These are phyloP conservation scores for Massarina eburnea DNA, from an alignment of 2,329 filamentous ascomycete genomes.

Conservation along the genomic window DNA sequence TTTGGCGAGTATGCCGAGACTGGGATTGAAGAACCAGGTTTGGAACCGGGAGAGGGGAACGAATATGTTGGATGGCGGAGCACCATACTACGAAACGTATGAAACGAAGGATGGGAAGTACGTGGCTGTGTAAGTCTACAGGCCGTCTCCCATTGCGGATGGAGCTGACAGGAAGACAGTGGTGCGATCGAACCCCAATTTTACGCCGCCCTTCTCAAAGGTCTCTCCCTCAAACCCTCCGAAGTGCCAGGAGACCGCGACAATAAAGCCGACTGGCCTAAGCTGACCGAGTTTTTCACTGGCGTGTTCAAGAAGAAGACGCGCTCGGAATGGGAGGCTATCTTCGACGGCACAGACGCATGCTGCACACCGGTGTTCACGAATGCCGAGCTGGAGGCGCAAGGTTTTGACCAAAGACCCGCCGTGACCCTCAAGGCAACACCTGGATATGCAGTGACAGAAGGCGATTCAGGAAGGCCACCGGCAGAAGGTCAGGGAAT, in stretches of 20 bases:
- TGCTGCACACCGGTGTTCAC: conserved; percentile 88
- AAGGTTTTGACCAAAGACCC: conserved; percentile 69
- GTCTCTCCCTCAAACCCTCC: conserved; percentile 60
- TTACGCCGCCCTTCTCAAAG: conserved; percentile 67
- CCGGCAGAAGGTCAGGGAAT: conserved; percentile 62
- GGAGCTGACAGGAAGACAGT: conserved; percentile 19
- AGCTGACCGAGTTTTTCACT: conserved; percentile 63
- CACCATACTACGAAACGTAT: conserved; percentile 88
- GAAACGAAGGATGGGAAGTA: conserved; percentile 76
- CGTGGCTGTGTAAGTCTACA: conserved; percentile 65
- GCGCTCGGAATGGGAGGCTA: conserved; percentile 75
- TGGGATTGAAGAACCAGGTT: conserved; percentile 63
- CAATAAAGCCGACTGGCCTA: conserved; percentile 68
- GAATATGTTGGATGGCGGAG: conserved; percentile 81
- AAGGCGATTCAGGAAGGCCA: conserved; percentile 44
- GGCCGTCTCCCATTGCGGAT: neutral
- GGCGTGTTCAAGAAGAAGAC: conserved; percentile 68
- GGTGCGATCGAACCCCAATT: conserved; percentile 89
- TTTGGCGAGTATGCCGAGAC: conserved; percentile 74
- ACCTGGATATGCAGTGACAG: conserved; percentile 65
- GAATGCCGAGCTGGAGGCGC: conserved; percentile 69
- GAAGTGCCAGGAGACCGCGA: conserved; percentile 54
- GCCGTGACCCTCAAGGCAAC: conserved; percentile 69
- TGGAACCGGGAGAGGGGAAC: conserved; percentile 68
- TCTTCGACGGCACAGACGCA: conserved; percentile 90